Base-by-base conservation (phyloP, 108 stramenopile species). In the Discostella stelligeroides region DNA sequence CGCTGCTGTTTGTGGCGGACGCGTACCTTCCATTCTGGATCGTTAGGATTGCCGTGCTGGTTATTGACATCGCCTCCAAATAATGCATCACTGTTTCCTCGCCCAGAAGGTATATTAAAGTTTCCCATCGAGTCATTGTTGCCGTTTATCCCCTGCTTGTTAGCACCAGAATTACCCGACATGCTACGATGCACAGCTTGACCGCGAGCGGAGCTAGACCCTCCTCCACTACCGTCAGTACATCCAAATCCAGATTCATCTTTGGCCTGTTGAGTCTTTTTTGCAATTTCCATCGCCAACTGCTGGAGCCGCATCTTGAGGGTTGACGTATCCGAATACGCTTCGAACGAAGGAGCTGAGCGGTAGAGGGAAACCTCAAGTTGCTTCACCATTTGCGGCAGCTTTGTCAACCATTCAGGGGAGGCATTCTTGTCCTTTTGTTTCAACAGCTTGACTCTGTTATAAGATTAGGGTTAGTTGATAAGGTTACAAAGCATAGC, bases 1-100 rank as follows among this genome's bases (percentile, higher is more conserved):
- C 97, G 94, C 75, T 99, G 98, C 82, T 99, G 98, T 80, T 99
- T 96, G 76, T 99, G 97, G 20, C 92, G 85, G 40, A 99, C 88
- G 8, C 96, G 85, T 13, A 92, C 76, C 73, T 94, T 87, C 85
- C 89, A 87, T 25, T 98, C 91, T 2, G 88, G 87, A 82, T 90
- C 90, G 57, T 85, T 85, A 20, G 88, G 84, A 51, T 86, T 80
- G 34, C 77, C 70, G 56, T 79, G 70, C 59, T 79, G 77, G 54
- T 42, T 70, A 38, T 57, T 70, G 41, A 70, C 54, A 14, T 55
- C 66, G 0, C 38, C 66, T 8, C 53, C 54, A 40, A 30, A 25
- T n/a, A 25, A 54, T 29, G 47, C 43, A 37, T 66, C 59, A 27
- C 49, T 55, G 11, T 49, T 41, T 62, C 61, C 61, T 43, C 61